Evolutionary conservation across 441 rosid species (phyloP), one percentile per base, ranked within the genome.

Genomic region (Rhodomyrtus psidioides): DNA sequence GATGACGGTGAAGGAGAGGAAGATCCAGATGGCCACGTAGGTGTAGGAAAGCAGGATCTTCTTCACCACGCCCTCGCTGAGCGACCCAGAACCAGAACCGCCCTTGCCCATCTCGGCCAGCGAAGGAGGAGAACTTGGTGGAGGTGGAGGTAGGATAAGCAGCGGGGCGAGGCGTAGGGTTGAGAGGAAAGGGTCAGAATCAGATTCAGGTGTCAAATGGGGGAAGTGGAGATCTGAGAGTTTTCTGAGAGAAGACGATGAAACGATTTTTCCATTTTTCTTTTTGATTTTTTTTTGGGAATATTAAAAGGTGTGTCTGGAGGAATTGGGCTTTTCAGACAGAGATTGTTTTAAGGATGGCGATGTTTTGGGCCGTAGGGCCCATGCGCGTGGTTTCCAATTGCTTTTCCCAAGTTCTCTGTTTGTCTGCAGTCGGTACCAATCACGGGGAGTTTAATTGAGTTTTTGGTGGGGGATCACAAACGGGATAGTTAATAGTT

Each of bases 1-100:
- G 91, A 97, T 97, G 83, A 97, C 99, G 49, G 98, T 96, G 95
- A 97, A 97, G 90, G 96, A 93, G 58, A 97, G 97, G 98, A 96
- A 97, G 96, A 97, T 96, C 99, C 99, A 97, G 88, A 96, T 91
- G 81, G 93, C 98, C 1, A 97, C 99, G 89, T 97, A 97, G 54
- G 96, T 87, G 96, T 97, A 97, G 44, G 99, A 95, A 44, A 97
- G 96, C 83, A 97, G 84, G 95, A 97, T 95, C 94, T 96, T 95
- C 91, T 92, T 95, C 88, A 97, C 56, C 44, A 96, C 96, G 84
- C 97, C 88, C 83, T 96, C 98, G 96, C 98, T 94, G 16, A 97
- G 83, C n/a, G 79, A 65, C 79, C 79, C 79, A 49, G 79, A 65
- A 26, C 79, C 79, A 55, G 84, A 82, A 28, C 84, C 84, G 84